Percentiles rank a stretch among this genome's conserved stretches.
phyloP scores from a whole-genome alignment of 495 filamentous ascomycete species.

The Penicillium lividum region DNA sequence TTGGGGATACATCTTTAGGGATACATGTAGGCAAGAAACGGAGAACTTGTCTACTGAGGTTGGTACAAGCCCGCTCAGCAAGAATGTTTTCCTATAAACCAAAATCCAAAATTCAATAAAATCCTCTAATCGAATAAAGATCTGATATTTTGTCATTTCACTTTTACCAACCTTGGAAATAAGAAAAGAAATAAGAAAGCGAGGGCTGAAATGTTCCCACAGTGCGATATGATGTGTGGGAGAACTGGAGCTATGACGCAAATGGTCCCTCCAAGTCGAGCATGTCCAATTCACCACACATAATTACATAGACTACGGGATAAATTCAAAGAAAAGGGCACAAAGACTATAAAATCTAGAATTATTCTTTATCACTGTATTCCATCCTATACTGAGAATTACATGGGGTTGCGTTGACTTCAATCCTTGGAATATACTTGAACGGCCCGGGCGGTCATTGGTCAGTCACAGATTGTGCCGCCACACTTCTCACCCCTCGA shows the following conservation, averaged over 20 bases:
- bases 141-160: neutral
- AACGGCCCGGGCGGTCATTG: constrained; percentile 28
- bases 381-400: neutral
- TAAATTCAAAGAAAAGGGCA: neutral
- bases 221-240: constrained; percentile 4
- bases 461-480: constrained; percentile 28
- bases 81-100: neutral
- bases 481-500: constrained; percentile 34
- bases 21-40: neutral
- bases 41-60: neutral
- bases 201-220: neutral
- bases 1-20: constrained; percentile 1
- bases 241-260: constrained; percentile 7
- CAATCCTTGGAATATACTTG: constrained; percentile 18
- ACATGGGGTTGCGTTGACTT: neutral
- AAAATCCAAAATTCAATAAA: neutral
- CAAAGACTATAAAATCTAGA: neutral
- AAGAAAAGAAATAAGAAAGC: neutral
- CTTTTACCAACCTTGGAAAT: neutral
- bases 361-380: neutral
- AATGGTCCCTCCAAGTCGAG: neutral
- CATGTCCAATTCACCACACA: neutral
- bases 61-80: neutral
- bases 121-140: no score
- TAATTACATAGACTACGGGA: neutral